These are phyloP conservation scores for Cladophialophora carrionii DNA, from an alignment of 2,329 filamentous ascomycete species.

Conservation along the genomic window DNA sequence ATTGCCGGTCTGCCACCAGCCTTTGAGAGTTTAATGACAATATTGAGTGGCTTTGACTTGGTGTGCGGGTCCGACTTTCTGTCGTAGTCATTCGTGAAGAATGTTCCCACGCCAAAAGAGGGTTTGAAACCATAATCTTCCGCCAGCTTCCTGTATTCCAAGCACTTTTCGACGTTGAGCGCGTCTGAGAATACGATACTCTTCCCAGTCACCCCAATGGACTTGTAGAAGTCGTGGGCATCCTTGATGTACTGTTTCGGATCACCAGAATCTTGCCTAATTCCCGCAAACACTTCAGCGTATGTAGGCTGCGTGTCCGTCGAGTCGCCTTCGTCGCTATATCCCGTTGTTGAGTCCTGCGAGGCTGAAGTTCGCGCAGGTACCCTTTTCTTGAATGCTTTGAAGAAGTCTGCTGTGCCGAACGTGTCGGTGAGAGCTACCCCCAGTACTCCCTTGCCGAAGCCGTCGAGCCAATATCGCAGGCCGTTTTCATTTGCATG, in stretches of 20 bases:
- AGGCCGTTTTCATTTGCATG: slow-evolving; percentile 82
- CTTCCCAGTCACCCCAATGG: slow-evolving; percentile 76
- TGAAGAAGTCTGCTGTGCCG: slow-evolving; percentile 85
- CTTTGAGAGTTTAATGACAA: slow-evolving; percentile 94
- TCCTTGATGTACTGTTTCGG: slow-evolving; percentile 76
- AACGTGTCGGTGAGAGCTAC: slow-evolving; percentile 97
- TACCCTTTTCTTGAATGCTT: slow-evolving; percentile 74
- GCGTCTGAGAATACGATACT: slow-evolving; percentile 95
- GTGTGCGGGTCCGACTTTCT: slow-evolving; percentile 66
- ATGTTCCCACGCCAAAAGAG: slow-evolving; percentile 93
- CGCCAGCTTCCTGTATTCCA: slow-evolving; percentile 84
- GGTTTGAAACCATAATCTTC: slow-evolving; percentile 80
- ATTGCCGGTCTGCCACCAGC: slow-evolving; percentile 79
- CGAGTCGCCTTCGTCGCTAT: slow-evolving; percentile 36
- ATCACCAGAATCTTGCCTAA: slow-evolving; percentile 89
- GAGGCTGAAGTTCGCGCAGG: slow-evolving; percentile 50
- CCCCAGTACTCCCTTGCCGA: slow-evolving; percentile 79
- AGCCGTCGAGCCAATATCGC: slow-evolving; percentile 86
- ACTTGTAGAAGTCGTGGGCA: slow-evolving; percentile 80
- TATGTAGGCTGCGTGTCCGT: slow-evolving; percentile 62
- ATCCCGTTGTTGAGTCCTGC: slow-evolving; percentile 48
- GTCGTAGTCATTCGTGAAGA: slow-evolving; percentile 92
- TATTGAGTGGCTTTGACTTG: slow-evolving; percentile 91
- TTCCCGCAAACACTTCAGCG: slow-evolving; percentile 78
- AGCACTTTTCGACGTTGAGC: slow-evolving; percentile 83